phyloP scores from a whole-genome alignment of 352 stramenopile genomes.

The Pythium rishiriense region DNA sequence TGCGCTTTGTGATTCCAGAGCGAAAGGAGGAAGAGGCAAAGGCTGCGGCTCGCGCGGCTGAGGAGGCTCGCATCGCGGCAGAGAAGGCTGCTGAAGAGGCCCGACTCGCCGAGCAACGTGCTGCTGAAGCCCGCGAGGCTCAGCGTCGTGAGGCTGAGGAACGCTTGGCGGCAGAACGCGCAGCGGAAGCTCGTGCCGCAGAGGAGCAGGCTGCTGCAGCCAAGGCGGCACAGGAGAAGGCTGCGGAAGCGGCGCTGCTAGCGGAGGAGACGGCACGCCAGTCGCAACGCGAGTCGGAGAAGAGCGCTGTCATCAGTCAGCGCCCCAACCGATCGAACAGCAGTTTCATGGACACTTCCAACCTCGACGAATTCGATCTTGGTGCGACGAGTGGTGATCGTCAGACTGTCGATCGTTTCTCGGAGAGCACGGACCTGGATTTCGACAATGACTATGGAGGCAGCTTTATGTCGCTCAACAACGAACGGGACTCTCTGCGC shows the following conservation, averaged over 20 bases:
- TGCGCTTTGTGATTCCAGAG: slow-evolving; percentile 15
- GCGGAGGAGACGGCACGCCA: slow-evolving; percentile 25
- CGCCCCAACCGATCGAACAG: slow-evolving; percentile 19
- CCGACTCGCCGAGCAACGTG: slow-evolving; percentile 33
- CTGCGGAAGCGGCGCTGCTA: slow-evolving; percentile 8
- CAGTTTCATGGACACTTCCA: slow-evolving; percentile 28
- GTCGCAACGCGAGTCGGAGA: slow-evolving; percentile 25
- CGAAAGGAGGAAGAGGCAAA: slow-evolving; percentile 33
- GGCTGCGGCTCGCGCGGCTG: slow-evolving; percentile 26
- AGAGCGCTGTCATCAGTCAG: slow-evolving; percentile 9
- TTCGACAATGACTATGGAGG: slow-evolving; percentile 54
- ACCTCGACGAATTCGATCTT: slow-evolving; percentile 76
- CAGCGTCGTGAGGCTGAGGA: slow-evolving; percentile 36
- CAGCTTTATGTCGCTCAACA: slow-evolving; percentile 51
- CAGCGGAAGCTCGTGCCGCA: slow-evolving; percentile 26
- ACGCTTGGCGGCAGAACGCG: slow-evolving; percentile 34
- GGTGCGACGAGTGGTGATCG: slow-evolving; percentile 38
- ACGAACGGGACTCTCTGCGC: slow-evolving; percentile 63
- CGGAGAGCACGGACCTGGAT: slow-evolving; percentile 66
- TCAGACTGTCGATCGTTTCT: slow-evolving; percentile 49
- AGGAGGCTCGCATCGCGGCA: slow-evolving; percentile 23
- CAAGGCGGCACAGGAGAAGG: slow-evolving; percentile 27
- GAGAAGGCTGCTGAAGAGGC: slow-evolving; percentile 23
- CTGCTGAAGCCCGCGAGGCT: slow-evolving; percentile 28
- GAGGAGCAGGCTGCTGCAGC: slow-evolving; percentile 32